Percentiles rank a stretch among this genome's conserved stretches.
Conservation (phyloP, 768 basidiomycete species). For the Naganishia kalamii region DNA sequence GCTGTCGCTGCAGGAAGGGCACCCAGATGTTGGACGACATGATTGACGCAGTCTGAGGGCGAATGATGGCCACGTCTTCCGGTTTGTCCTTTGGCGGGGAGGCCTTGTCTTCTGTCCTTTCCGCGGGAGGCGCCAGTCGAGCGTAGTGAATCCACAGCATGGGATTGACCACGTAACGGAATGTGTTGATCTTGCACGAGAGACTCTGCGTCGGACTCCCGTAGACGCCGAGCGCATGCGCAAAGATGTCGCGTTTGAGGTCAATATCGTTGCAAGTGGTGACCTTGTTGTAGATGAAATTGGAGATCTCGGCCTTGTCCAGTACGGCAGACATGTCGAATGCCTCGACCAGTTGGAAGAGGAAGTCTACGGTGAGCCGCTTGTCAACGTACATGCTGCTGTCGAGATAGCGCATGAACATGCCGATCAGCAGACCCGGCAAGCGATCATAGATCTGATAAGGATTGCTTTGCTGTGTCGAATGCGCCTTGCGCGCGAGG, state of each 20-base stretch:
- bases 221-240: slow-evolving; percentile 82
- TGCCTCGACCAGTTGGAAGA: slow-evolving; percentile 78
- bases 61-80: slow-evolving; percentile 14
- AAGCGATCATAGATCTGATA: slow-evolving; percentile 42
- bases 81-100: slow-evolving; percentile 55
- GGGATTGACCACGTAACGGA: slow-evolving; percentile 78
- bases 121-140: slow-evolving; percentile 50
- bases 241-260: slow-evolving; percentile 69
- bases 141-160: slow-evolving; percentile 71
- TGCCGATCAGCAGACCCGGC: slow-evolving; percentile 59
- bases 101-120: slow-evolving; percentile 28
- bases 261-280: slow-evolving; percentile 63
- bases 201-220: slow-evolving; percentile 58
- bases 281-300: slow-evolving; percentile 80
- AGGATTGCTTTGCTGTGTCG: slow-evolving; percentile 32
- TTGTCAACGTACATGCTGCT: slow-evolving; percentile 48
- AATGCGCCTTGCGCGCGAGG: slow-evolving; percentile 38
- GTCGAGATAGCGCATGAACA: slow-evolving; percentile 59
- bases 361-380: slow-evolving; percentile 71
- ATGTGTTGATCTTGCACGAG: slow-evolving; percentile 61
- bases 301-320: slow-evolving; percentile 68
- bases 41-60: slow-evolving; percentile 45
- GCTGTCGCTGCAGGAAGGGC: slow-evolving; percentile 23
- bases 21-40: slow-evolving; percentile 17
- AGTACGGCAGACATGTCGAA: slow-evolving; percentile 74